Percentiles rank a stretch among this genome's conserved stretches.
Evolutionary conservation across 148 eudicot species (phyloP).

Genomic region (Gaultheria prostrata): DNA sequence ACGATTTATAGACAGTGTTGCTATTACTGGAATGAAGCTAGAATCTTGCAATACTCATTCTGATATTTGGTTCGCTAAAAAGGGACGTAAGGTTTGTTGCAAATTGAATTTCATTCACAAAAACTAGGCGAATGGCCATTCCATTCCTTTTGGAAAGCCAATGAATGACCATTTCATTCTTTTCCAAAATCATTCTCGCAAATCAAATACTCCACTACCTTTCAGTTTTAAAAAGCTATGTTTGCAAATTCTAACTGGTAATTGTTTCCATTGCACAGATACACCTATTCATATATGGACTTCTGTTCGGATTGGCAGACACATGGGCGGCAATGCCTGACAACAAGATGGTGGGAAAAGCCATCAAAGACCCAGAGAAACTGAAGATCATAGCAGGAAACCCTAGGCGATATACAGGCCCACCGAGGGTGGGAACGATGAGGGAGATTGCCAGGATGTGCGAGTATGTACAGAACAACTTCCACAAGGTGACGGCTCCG

Average conservation of each 20-base stretch:
- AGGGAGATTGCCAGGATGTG: constrained; percentile 34
- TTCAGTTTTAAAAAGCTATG: background rate
- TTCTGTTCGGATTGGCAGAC: constrained; percentile 44
- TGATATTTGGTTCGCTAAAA: background rate
- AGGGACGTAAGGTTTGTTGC: background rate
- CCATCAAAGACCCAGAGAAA: constrained; percentile 41
- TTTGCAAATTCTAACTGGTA: background rate
- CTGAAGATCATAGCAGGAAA: constrained; percentile 41
- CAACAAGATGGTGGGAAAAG: constrained; percentile 48
- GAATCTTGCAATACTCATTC: background rate
- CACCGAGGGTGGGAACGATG: constrained; percentile 45
- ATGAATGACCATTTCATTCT: background rate
- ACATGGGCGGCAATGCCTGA: constrained; percentile 45
- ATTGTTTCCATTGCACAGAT: constrained; percentile 10
- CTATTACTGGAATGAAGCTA: background rate
- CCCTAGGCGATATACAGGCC: constrained; percentile 36
- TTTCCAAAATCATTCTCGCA: background rate
- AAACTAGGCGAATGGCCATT: background rate
- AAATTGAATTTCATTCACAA: background rate
- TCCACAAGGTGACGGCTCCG: constrained; percentile 55
- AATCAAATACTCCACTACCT: background rate
- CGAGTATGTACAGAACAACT: constrained; percentile 49
- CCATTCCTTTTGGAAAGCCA: background rate
- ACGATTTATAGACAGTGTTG: background rate
- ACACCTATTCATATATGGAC: constrained; percentile 35